Percentiles rank a stretch among this genome's conserved stretches.
These are phyloP conservation scores for Alternaria angustiovoidea DNA, from an alignment of 2,329 filamentous ascomycete genomes.

Conservation along the genomic window DNA sequence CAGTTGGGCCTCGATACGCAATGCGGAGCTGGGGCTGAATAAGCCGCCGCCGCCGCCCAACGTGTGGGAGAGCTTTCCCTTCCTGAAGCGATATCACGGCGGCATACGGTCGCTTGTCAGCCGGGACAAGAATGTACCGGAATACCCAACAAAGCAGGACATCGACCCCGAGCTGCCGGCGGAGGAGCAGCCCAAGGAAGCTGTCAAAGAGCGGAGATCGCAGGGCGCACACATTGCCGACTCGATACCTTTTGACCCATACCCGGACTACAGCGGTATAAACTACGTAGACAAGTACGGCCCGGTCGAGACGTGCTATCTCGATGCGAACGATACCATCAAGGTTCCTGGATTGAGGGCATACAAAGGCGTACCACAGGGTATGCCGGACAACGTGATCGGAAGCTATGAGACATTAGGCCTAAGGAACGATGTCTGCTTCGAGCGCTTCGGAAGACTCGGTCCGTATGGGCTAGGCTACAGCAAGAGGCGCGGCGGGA, in stretches of 20 bases:
- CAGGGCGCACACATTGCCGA: slow-evolving; percentile 39
- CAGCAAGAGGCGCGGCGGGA: slow-evolving; percentile 77
- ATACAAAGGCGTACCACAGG: slow-evolving; percentile 79
- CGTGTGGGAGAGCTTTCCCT: slow-evolving; percentile 86
- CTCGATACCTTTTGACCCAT: slow-evolving; percentile 68
- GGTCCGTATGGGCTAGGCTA: slow-evolving; percentile 93
- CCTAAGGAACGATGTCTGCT: slow-evolving; percentile 85
- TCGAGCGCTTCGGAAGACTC: slow-evolving; percentile 87
- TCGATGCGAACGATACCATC: slow-evolving; percentile 72
- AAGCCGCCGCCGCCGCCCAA: slow-evolving; percentile 71
- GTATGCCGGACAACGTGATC: slow-evolving; percentile 83
- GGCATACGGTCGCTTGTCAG: slow-evolving; percentile 78
- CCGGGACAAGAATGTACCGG: slow-evolving; percentile 72
- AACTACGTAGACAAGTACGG: slow-evolving; percentile 66
- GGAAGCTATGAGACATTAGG: slow-evolving; percentile 87
- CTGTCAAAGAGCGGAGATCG: slow-evolving; percentile 43
- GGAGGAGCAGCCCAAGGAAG: slow-evolving; percentile 31
- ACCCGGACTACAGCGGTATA: slow-evolving; percentile 68
- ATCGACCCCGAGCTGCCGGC: slow-evolving; percentile 50
- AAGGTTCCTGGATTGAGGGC: slow-evolving; percentile 74
- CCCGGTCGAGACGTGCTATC: slow-evolving; percentile 76
- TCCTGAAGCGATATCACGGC: slow-evolving; percentile 88
- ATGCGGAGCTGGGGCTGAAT: slow-evolving; percentile 65
- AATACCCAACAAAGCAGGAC: slow-evolving; percentile 76
- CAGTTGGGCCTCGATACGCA: slow-evolving; percentile 73